Evolutionary conservation across 2,329 filamentous ascomycete genomes (phyloP).

Genomic region (Graphilbum ipis-grandicollis): DNA sequence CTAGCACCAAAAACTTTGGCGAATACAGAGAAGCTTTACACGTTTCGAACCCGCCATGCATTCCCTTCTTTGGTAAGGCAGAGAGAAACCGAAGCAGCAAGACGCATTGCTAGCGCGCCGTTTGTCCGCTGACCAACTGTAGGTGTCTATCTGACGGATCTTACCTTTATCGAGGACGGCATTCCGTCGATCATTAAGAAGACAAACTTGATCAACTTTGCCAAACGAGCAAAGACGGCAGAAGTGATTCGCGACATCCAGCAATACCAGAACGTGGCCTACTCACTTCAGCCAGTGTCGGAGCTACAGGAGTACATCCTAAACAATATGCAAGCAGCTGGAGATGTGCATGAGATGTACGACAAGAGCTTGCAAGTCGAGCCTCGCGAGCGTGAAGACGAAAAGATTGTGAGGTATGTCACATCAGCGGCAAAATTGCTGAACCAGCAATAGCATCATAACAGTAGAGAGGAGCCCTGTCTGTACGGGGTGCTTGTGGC

Average conservation of each 20-base stretch:
- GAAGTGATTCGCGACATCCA: constrained; percentile 98
- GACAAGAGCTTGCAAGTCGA: constrained; percentile 89
- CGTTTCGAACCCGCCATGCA: constrained; percentile 86
- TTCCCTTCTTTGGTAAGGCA: constrained; percentile 80
- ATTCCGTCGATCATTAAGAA: constrained; percentile 95
- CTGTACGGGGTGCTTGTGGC: not conserved
- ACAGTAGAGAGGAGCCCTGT: not conserved
- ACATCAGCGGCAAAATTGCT: constrained; percentile 1
- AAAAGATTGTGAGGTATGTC: constrained; percentile 91
- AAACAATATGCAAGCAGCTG: constrained; percentile 86
- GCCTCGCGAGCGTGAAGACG: constrained; percentile 89
- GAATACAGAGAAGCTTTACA: constrained; percentile 91
- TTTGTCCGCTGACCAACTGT: too few species aligned
- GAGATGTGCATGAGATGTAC: constrained; percentile 98
- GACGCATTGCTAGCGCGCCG: too few species aligned
- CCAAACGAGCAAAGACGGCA: constrained; percentile 92
- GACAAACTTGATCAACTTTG: constrained; percentile 94
- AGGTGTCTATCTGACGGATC: constrained; percentile 92
- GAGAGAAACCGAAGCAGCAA: too few species aligned
- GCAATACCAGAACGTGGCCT: constrained; percentile 97
- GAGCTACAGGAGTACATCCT: constrained; percentile 95
- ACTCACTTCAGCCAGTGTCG: constrained; percentile 70
- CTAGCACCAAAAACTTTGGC: constrained; percentile 93
- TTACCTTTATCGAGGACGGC: constrained; percentile 94
- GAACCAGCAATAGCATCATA: not conserved